Evolutionary conservation across 371 early-diverging fungal species (phyloP).

Genomic region (Choanephora cucurbitarum): DNA sequence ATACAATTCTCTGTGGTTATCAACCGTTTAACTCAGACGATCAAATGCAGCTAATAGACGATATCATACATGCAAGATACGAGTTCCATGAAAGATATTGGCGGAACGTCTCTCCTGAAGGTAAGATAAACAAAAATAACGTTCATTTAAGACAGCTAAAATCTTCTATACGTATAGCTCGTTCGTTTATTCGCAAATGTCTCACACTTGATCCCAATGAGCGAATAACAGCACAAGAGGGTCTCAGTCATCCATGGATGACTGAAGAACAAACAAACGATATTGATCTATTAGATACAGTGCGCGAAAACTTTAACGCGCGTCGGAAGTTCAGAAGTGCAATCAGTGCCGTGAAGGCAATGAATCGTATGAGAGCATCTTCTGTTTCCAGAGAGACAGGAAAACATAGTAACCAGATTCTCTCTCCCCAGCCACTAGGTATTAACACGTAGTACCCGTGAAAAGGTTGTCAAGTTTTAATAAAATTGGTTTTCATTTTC

Average conservation of each 20-base stretch:
- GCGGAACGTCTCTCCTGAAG: conserved; percentile 72
- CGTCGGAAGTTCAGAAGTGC: conserved; percentile 35
- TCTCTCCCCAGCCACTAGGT: too few species aligned
- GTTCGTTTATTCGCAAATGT: conserved; percentile 82
- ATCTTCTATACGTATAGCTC: conserved; percentile 54
- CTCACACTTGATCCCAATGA: conserved; percentile 69
- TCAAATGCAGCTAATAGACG: conserved; percentile 56
- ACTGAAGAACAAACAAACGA: conserved; percentile 50
- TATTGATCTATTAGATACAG: conserved; percentile 63
- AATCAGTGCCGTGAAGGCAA: conserved; percentile 28
- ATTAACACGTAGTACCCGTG: too few species aligned
- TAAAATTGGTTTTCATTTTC: background rate
- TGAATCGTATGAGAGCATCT: conserved; percentile 24
- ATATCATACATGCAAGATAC: conserved; percentile 64
- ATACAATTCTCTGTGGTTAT: conserved; percentile 70
- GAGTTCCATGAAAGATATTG: conserved; percentile 80
- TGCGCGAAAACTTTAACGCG: conserved; percentile 57
- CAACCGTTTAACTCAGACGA: conserved; percentile 73
- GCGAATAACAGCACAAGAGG: conserved; percentile 80
- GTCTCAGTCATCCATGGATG: conserved; percentile 85
- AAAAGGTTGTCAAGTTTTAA: too few species aligned
- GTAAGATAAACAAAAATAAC: conserved; percentile 60
- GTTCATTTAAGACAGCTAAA: background rate
- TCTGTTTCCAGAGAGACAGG: background rate
- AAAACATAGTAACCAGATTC: too few species aligned